These are phyloP conservation scores for Bruguiera gymnorhiza DNA, from an alignment of 345 rosid genomes.

Conservation along the genomic window DNA sequence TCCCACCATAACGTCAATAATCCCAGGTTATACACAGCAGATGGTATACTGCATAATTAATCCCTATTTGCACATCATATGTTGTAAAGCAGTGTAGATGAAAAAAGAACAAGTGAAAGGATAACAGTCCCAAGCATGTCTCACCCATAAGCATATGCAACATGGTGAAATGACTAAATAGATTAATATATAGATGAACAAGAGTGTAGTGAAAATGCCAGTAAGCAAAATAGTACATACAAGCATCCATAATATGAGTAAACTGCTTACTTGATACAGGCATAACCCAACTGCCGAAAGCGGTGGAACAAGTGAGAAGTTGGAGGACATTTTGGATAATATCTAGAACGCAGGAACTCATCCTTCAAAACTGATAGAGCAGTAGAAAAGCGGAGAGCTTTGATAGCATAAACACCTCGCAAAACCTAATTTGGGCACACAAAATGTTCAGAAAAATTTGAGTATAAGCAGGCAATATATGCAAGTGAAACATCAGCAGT, in stretches of 20 bases:
- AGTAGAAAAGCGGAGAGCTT: slow-evolving; percentile 88
- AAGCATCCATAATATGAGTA: not conserved
- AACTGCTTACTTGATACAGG: slow-evolving; percentile 76
- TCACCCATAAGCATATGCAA: too few relatives aligned
- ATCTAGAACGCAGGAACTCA: slow-evolving; percentile 96
- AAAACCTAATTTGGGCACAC: slow-evolving; percentile 51
- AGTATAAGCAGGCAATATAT: not conserved
- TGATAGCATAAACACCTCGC: slow-evolving; percentile 81
- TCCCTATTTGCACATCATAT: too few relatives aligned
- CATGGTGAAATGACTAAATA: too few relatives aligned
- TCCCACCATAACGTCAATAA: too few relatives aligned
- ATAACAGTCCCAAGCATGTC: too few relatives aligned
- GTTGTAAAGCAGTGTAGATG: too few relatives aligned
- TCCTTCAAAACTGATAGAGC: slow-evolving; percentile 90
- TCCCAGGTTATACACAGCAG: too few relatives aligned
- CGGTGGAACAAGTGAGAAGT: slow-evolving; percentile 89
- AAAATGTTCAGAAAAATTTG: slow-evolving; percentile 26
- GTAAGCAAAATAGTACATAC: too few relatives aligned
- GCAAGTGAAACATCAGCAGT: slow-evolving; percentile 20
- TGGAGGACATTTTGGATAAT: slow-evolving; percentile 95
- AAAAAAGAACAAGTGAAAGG: too few relatives aligned
- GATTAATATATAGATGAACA: too few relatives aligned
- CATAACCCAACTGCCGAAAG: slow-evolving; percentile 93
- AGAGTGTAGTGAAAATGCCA: not conserved
- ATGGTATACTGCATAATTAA: too few relatives aligned